These are phyloP conservation scores for Phytopythium sindhum DNA, from an alignment of 352 stramenopile genomes.

Conservation along the genomic window DNA sequence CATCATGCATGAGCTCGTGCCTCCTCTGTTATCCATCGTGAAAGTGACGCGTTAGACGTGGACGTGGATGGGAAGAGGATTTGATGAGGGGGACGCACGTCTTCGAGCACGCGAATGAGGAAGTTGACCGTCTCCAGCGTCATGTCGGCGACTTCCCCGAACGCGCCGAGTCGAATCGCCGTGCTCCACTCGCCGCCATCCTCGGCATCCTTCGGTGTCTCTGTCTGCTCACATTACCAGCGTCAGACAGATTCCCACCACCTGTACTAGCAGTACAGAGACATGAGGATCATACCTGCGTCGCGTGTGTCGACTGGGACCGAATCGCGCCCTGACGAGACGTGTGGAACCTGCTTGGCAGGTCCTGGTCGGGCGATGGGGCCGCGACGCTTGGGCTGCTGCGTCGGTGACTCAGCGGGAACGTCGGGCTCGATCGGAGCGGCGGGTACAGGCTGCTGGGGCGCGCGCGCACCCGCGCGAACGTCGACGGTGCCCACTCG, in stretches of 20 bases:
- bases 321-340: constrained; percentile 2
- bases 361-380: not conserved
- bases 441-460: constrained; percentile 43
- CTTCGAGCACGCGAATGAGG: constrained; percentile 60
- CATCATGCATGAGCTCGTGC: constrained; percentile 32
- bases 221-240: constrained; percentile 7
- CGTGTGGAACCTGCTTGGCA: constrained; percentile 2
- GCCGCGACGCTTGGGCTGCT: constrained; percentile 8
- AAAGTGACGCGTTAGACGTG: not conserved
- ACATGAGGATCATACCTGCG: constrained; percentile 7
- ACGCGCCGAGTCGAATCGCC: constrained; percentile 30
- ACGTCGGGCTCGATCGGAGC: constrained; percentile 30
- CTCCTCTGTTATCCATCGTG: constrained; percentile 25
- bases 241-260: not conserved
- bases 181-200: not conserved
- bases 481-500: constrained; percentile 37
- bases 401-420: constrained; percentile 23
- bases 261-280: not conserved
- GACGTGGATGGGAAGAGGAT: no score
- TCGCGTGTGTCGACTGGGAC: constrained; percentile 20
- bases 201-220: not conserved
- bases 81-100: constrained; percentile 25
- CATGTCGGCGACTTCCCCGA: constrained; percentile 49
- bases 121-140: constrained; percentile 64
- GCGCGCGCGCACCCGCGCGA: constrained; percentile 30